Percentiles rank a stretch among this genome's conserved stretches.
These are phyloP conservation scores for Gymnopus androsaceus DNA, from an alignment of 1,284 basidiomycete species.

Conservation along the genomic window DNA sequence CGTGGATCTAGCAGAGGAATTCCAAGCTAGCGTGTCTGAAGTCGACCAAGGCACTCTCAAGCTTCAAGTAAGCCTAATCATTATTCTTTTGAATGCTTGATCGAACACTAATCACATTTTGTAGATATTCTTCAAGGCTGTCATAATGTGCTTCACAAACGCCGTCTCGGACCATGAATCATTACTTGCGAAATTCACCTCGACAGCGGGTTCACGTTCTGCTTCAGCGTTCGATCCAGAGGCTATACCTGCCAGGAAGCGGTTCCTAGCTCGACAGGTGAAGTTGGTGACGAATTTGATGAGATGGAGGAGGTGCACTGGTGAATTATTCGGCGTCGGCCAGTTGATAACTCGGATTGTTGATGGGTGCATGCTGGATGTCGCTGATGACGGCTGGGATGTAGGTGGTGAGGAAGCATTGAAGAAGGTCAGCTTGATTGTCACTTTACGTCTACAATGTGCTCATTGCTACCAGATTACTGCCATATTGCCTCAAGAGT, in stretches of 20 bases:
- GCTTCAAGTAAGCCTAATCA: conserved; percentile 60
- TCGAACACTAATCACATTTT: conserved; percentile 15
- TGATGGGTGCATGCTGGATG: conserved; percentile 61
- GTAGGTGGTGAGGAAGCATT: conserved; percentile 79
- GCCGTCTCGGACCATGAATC: conserved; percentile 51
- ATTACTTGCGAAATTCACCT: conserved; percentile 42
- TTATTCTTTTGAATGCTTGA: neutral
- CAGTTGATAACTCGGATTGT: conserved; percentile 61
- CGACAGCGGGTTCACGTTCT: conserved; percentile 36
- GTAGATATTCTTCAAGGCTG: conserved; percentile 69
- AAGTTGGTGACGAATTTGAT: conserved; percentile 78
- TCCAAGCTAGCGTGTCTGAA: conserved; percentile 64
- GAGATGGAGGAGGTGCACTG: conserved; percentile 75
- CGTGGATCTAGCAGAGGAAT: conserved; percentile 78
- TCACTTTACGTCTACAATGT: conserved; percentile 1
- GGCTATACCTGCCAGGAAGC: conserved; percentile 68
- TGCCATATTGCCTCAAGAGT: conserved; percentile 45
- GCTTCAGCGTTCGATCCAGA: conserved; percentile 74
- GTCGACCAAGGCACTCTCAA: conserved; percentile 61
- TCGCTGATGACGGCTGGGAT: conserved; percentile 83
- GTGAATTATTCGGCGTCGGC: conserved; percentile 61
- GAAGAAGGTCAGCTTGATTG: conserved; percentile 52
- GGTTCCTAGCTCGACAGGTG: conserved; percentile 67
- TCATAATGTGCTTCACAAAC: conserved; percentile 58
- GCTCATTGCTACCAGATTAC: conserved; percentile 38